Percentiles rank a stretch among this genome's conserved stretches.
Evolutionary conservation across 768 basidiomycete genomes (phyloP).

Genomic region (Porphyrellus cyaneotinctus): DNA sequence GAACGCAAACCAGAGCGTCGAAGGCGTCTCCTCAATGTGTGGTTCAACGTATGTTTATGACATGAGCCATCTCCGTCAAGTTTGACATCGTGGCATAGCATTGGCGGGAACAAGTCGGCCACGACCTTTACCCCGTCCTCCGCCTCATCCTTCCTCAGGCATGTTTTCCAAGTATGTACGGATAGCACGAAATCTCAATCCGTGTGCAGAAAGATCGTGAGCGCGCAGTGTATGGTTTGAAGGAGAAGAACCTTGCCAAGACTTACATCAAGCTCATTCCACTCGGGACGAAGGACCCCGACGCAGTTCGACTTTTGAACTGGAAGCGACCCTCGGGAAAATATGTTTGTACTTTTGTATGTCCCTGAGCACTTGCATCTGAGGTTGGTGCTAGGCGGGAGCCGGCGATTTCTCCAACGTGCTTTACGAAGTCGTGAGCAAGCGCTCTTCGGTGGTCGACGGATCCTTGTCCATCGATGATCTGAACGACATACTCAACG

Average conservation of each 20-base stretch:
- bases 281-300: constrained; percentile 72
- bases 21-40: constrained; percentile 61
- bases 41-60: constrained; percentile 68
- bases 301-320: constrained; percentile 76
- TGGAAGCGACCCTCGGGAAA: constrained; percentile 84
- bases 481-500: constrained; percentile 76
- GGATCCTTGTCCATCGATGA: constrained; percentile 78
- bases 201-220: constrained; percentile 82
- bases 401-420: constrained; percentile 89
- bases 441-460: constrained; percentile 75
- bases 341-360: constrained; percentile 42
- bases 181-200: neutral
- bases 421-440: constrained; percentile 80
- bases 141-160: constrained; percentile 89
- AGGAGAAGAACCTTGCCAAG: constrained; percentile 93
- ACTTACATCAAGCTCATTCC: constrained; percentile 88
- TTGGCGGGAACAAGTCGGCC: constrained; percentile 84
- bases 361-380: neutral
- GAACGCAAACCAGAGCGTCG: constrained; percentile 75
- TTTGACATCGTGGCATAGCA: constrained; percentile 43
- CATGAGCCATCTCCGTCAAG: neutral
- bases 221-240: constrained; percentile 87
- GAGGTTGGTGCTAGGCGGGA: constrained; percentile 42
- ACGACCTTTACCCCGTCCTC: constrained; percentile 86
- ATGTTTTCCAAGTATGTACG: constrained; percentile 12